Evolutionary conservation across 169 alveolate species (phyloP).

Genomic region (Eimeria tenella): DNA sequence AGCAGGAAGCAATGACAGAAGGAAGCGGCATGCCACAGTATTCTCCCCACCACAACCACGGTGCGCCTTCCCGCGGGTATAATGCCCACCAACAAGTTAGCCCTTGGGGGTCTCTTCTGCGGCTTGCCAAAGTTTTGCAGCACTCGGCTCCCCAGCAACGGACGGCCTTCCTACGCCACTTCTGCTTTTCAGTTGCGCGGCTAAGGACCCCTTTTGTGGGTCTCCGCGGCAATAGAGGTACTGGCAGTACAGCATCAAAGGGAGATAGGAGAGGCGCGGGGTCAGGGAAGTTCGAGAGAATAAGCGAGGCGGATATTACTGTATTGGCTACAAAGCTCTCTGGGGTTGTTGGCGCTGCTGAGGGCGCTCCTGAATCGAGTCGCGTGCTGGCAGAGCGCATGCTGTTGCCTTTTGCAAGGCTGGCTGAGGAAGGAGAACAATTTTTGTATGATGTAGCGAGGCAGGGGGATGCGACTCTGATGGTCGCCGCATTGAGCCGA

Average conservation of each 20-base stretch:
- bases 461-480: neutral
- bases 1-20: neutral
- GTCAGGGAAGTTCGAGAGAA: neutral
- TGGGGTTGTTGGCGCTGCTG: constrained; percentile 27
- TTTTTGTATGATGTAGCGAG: neutral
- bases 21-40: neutral
- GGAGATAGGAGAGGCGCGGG: neutral
- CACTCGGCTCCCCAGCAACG: neutral
- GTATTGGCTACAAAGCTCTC: neutral
- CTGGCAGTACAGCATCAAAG: too few species aligned
- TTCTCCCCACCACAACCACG: neutral
- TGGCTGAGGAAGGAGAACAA: neutral
- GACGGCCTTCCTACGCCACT: constrained; percentile 23
- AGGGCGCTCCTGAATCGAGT: neutral
- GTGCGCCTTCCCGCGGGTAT: neutral
- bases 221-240: neutral
- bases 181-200: neutral
- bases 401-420: neutral
- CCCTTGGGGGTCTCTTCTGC: constrained; percentile 9
- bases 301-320: neutral
- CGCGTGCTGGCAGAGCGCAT: neutral
- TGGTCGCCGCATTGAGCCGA: neutral
- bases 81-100: neutral
- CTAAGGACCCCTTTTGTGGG: constrained; percentile 8
- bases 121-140: neutral